These are phyloP conservation scores for Blastomyces percursus DNA, from an alignment of 2,329 filamentous ascomycete species.

Conservation along the genomic window DNA sequence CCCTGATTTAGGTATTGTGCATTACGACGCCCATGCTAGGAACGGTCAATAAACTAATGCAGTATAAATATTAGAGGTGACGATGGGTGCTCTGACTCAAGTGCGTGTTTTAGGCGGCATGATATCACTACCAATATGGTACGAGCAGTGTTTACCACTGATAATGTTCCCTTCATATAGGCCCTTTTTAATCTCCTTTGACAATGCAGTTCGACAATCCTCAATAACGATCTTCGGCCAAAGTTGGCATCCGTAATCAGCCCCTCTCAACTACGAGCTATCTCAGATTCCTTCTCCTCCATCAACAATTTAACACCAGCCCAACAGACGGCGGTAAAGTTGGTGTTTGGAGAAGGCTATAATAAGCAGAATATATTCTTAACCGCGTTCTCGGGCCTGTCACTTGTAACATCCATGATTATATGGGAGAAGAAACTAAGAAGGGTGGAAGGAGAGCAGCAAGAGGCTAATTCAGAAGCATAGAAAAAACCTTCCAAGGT, in stretches of 20 bases:
- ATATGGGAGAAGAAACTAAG: not conserved
- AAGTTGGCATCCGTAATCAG: not conserved
- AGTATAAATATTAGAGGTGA: conserved; percentile 21
- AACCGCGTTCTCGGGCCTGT: not conserved
- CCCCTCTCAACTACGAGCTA: not conserved
- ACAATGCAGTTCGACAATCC: not conserved
- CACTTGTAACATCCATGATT: not conserved
- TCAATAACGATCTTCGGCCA: not conserved
- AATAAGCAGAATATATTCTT: not conserved
- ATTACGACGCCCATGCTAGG: not conserved
- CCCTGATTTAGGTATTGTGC: conserved; percentile 20
- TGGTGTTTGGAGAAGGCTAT: conserved; percentile 1
- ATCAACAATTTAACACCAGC: not conserved
- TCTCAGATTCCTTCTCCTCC: not conserved
- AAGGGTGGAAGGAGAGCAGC: not conserved
- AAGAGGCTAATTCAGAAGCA: not conserved
- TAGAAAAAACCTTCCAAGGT: not conserved
- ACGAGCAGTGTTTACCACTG: not conserved
- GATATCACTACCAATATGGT: conserved; percentile 28
- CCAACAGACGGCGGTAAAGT: not conserved
- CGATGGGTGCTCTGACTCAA: conserved; percentile 30
- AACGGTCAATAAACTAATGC: not conserved
- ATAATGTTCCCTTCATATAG: not conserved
- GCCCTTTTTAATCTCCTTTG: not conserved
- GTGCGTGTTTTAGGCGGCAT: conserved; percentile 30